Base-by-base conservation (phyloP, 768 basidiomycete genomes). In the Sarcodon sp. region DNA sequence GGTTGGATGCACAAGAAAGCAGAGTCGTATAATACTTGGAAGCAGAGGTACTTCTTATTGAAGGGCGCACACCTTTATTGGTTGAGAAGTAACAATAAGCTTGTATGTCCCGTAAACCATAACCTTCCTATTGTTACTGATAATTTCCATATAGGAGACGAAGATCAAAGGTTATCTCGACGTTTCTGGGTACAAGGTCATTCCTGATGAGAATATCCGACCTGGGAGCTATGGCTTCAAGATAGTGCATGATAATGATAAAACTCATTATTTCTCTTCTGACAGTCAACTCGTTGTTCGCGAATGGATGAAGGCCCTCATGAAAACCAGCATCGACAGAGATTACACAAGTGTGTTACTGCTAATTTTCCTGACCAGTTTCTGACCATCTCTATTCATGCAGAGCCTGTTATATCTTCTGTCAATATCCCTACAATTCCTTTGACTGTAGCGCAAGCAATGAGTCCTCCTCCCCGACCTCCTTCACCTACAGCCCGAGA, bases 231-330 rank as follows among this genome's bases (percentile, higher is more conserved):
- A 94, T 64, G 93, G 90, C 4, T 98, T 98, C 79, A 76, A 88
- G 55, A 85, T 98, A 53, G 78, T 93, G 33, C 93, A 97, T 55
- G 88, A 91, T 41, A 66, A 74, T 6, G 87, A 90, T 61, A 88
- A 85, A 66, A 71, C 85, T 1, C 91, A 98, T 62, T 89, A 65
- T 59, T 99, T 99, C 66, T 89, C 87, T 53, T 90, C 89, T 0
- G 86, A 91, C 18, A 92, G 97, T 58, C 88, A 90, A 64, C 57
- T 67, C 0, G 66, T 79, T 35, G 75, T 96, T 44, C 79, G 96
- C n/a, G 90, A 90, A 54, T 98, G 96, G 94, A 98, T 98, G 96
- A 99, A 98, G 68, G 90, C 93, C 7, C 79, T 99, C 55, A 97
- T 98, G 90, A 99, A 98, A 62, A 90, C 94, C 2, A 97, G 94